Percentiles rank a stretch among this genome's conserved stretches.
Conservation (phyloP, 2,329 filamentous ascomycete genomes). For the Tolypocladium guangdongense region DNA sequence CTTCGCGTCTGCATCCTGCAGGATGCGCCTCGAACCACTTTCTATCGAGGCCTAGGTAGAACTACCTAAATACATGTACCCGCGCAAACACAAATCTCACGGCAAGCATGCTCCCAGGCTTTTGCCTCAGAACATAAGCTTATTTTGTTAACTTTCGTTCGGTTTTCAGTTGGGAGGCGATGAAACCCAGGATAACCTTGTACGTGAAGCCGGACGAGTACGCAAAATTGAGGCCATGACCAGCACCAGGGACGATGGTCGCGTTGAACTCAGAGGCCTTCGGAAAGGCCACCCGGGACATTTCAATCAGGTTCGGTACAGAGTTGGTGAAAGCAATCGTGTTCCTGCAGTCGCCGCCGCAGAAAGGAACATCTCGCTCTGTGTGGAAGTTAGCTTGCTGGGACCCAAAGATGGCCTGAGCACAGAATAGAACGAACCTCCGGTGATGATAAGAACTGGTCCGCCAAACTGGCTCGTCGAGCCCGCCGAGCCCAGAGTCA, state of each 20-base stretch:
- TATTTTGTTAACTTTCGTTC: not conserved
- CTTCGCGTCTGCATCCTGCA: not conserved
- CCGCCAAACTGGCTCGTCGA: conserved; percentile 32
- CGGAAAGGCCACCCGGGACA: conserved; percentile 29
- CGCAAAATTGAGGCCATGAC: conserved; percentile 40
- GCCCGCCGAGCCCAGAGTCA: conserved; percentile 37
- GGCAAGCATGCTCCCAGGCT: not conserved
- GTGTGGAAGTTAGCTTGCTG: not conserved
- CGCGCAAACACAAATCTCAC: not conserved
- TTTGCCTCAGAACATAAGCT: not conserved
- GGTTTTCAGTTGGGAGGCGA: not conserved
- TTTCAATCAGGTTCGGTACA: conserved; percentile 30
- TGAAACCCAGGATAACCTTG: conserved; percentile 25
- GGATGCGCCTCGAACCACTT: not conserved
- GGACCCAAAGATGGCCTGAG: not conserved
- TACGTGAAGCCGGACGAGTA: conserved; percentile 23
- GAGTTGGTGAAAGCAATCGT: conserved; percentile 25
- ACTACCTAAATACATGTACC: not conserved
- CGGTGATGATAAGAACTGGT: conserved; percentile 48
- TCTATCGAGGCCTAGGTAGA: not conserved
- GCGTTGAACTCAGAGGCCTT: conserved; percentile 38
- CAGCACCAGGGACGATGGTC: conserved; percentile 39
- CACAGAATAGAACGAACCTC: conserved; percentile 22
- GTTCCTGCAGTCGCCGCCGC: conserved; percentile 47
- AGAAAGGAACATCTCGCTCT: conserved; percentile 44